A percentile compares a stretch with the other conserved stretches of the same genome.
Evolutionary conservation across 768 basidiomycete genomes (phyloP).

Genomic region (Suillus luteus): DNA sequence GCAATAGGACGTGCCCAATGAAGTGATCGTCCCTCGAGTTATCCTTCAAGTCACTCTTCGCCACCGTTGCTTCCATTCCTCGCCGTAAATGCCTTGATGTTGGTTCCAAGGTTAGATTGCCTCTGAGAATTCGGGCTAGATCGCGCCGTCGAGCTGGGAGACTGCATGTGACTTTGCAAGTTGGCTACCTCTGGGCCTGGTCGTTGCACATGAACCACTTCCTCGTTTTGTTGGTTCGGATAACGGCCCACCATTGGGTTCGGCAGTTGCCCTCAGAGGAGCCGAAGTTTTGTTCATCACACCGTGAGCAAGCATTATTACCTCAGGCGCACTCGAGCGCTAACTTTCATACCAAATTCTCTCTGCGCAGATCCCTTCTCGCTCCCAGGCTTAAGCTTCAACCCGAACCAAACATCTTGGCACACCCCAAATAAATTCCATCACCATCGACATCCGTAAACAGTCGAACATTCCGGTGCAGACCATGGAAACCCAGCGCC

Average conservation of each 20-base stretch:
- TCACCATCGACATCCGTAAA: not conserved
- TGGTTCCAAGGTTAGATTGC: not conserved
- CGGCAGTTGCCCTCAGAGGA: not conserved
- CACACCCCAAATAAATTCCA: conserved; percentile 6
- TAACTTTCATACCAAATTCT: conserved; percentile 7
- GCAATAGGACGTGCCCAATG: not conserved
- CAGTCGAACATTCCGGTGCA: not conserved
- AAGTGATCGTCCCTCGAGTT: not conserved
- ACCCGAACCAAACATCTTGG: not conserved
- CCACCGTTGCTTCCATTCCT: conserved; percentile 3
- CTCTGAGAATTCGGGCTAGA: not conserved
- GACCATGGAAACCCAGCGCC: conserved; percentile 10
- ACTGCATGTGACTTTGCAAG: not conserved
- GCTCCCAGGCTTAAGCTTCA: not conserved
- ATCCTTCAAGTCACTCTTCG: not conserved
- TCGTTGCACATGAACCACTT: not conserved
- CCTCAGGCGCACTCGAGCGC: conserved; percentile 3
- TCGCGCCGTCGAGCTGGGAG: not conserved
- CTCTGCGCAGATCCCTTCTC: conserved; percentile 2
- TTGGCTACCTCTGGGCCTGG: not conserved
- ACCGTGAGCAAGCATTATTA: conserved; percentile 1
- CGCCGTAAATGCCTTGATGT: not conserved
- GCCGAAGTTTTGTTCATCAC: not conserved
- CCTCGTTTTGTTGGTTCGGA: not conserved
- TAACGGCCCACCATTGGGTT: not conserved